These are phyloP conservation scores for Aphanomyces euteiches DNA, from an alignment of 352 stramenopile genomes.

Conservation along the genomic window DNA sequence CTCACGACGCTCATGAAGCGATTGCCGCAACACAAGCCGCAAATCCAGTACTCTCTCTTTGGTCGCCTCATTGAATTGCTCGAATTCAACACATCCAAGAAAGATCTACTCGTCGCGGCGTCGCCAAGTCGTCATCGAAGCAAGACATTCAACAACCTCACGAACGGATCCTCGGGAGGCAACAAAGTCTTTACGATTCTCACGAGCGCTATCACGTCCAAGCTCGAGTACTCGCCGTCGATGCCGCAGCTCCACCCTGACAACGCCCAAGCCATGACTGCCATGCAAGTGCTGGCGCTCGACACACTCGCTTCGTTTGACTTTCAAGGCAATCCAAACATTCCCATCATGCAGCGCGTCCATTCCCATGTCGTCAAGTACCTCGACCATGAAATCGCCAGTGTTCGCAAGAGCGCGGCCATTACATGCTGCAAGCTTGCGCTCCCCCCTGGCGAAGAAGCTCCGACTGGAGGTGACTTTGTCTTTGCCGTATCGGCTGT, in stretches of 20 bases:
- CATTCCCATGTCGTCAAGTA: slow-evolving; percentile 86
- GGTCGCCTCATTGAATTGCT: slow-evolving; percentile 54
- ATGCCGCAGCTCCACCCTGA: slow-evolving; percentile 35
- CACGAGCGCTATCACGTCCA: slow-evolving; percentile 24
- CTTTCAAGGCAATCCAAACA: slow-evolving; percentile 78
- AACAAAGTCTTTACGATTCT: slow-evolving; percentile 35
- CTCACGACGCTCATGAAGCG: slow-evolving; percentile 82
- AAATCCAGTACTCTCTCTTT: slow-evolving; percentile 83
- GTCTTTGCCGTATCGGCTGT: slow-evolving; percentile 66
- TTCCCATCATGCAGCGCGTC: slow-evolving; percentile 86
- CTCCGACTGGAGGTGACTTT: slow-evolving; percentile 45
- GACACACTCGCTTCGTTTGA: slow-evolving; percentile 85
- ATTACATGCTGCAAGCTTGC: slow-evolving; percentile 85
- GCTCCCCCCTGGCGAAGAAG: slow-evolving; percentile 61
- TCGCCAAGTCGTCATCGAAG: slow-evolving; percentile 53
- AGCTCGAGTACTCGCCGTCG: slow-evolving; percentile 33
- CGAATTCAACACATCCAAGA: slow-evolving; percentile 48
- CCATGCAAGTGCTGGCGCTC: slow-evolving; percentile 77
- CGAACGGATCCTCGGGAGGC: slow-evolving; percentile 25
- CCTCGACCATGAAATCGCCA: slow-evolving; percentile 77
- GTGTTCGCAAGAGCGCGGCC: slow-evolving; percentile 81
- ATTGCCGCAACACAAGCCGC: slow-evolving; percentile 64
- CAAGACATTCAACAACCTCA: slow-evolving; percentile 60
- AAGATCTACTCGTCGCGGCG: neutral
- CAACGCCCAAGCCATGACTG: slow-evolving; percentile 49